A percentile compares a stretch with the other conserved stretches of the same genome.
Evolutionary conservation across 2,329 filamentous ascomycete genomes (phyloP).

Genomic region (Xylariomycetidae sp.): DNA sequence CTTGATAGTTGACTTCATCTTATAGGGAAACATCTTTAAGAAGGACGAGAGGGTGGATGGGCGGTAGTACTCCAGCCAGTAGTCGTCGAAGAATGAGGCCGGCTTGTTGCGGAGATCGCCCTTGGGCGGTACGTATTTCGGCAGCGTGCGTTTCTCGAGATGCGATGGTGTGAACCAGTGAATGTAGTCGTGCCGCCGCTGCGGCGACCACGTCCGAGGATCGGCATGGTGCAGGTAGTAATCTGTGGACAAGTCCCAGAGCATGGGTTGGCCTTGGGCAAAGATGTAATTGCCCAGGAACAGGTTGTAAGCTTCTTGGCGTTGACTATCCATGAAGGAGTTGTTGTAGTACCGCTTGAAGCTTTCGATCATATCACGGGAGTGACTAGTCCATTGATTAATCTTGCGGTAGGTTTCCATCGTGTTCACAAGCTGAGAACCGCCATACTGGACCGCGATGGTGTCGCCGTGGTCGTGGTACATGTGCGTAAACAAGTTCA

Average conservation of each 20-base stretch:
- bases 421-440: conserved; percentile 95
- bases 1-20: conserved; percentile 82
- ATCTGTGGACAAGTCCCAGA: conserved; percentile 93
- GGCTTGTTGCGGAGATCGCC: conserved; percentile 34
- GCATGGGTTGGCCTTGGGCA: conserved; percentile 78
- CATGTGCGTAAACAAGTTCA: conserved; percentile 97
- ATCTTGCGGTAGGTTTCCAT: conserved; percentile 99
- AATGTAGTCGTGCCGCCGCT: conserved; percentile 66
- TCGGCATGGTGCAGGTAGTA: conserved; percentile 93
- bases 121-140: conserved; percentile 37
- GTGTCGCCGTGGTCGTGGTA: conserved; percentile 97
- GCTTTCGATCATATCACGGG: conserved; percentile 96
- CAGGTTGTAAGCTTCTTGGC: conserved; percentile 95
- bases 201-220: conserved; percentile 65
- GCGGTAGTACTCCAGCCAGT: conserved; percentile 96
- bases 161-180: conserved; percentile 77
- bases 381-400: conserved; percentile 97
- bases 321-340: conserved; percentile 93
- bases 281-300: conserved; percentile 97
- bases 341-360: conserved; percentile 99
- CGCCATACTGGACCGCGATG: conserved; percentile 95
- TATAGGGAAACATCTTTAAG: conserved; percentile 85
- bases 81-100: conserved; percentile 73
- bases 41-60: conserved; percentile 84
- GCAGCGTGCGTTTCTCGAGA: conserved; percentile 58